These are phyloP conservation scores for Aspergillus luchuensis DNA, from an alignment of 2,329 filamentous ascomycete species.

Conservation along the genomic window DNA sequence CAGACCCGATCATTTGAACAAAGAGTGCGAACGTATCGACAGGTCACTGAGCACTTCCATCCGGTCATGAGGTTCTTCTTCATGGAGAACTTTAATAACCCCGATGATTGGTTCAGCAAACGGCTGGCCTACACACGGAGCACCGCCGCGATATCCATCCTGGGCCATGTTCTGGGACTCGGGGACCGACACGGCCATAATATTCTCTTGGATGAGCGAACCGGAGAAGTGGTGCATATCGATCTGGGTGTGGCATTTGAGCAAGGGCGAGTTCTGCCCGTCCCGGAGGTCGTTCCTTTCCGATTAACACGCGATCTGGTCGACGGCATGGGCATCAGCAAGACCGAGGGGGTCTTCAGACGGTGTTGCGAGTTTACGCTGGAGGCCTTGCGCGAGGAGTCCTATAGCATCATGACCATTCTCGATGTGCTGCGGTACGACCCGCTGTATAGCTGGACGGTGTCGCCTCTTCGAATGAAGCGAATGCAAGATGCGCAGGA, in stretches of 20 bases:
- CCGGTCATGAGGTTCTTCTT: constrained; percentile 98
- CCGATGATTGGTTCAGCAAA: constrained; percentile 92
- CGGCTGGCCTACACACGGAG: constrained; percentile 89
- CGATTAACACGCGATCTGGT: constrained; percentile 90
- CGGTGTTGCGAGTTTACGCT: constrained; percentile 98
- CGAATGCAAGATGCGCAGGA: constrained; percentile 64
- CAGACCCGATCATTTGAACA: constrained; percentile 69
- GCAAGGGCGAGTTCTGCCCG: constrained; percentile 88
- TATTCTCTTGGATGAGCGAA: constrained; percentile 86
- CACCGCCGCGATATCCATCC: constrained; percentile 91
- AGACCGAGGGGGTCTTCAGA: constrained; percentile 92
- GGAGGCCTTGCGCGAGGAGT: constrained; percentile 90
- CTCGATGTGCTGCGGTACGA: constrained; percentile 98
- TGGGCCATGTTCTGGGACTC: constrained; percentile 88
- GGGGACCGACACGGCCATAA: constrained; percentile 97
- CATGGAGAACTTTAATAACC: constrained; percentile 89
- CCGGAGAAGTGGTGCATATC: constrained; percentile 93
- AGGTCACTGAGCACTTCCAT: constrained; percentile 78
- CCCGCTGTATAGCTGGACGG: constrained; percentile 92
- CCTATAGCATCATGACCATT: constrained; percentile 97
- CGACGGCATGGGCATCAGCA: constrained; percentile 94
- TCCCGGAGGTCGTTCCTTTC: constrained; percentile 96
- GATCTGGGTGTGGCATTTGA: constrained; percentile 97
- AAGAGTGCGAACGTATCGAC: constrained; percentile 73
- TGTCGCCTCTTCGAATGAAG: constrained; percentile 69